Base-by-base conservation (phyloP, 1,284 basidiomycete genomes). In the Anthracocystis panici-leucophaei region DNA sequence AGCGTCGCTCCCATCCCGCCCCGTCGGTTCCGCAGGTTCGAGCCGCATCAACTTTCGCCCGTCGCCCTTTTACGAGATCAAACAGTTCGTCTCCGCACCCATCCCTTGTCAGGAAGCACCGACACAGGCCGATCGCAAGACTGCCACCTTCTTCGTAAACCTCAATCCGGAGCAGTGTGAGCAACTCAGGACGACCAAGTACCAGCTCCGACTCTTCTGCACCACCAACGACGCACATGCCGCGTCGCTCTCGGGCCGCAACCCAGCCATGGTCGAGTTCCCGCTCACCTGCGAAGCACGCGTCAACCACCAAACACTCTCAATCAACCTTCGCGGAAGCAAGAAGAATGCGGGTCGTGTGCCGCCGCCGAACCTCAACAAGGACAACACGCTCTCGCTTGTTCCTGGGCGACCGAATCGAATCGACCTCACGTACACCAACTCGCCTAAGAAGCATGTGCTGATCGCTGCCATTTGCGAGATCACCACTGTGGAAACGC, bases 311-410 rank as follows among this genome's bases (percentile, higher is more conserved):
- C 50, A 45, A 2, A 44, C 65, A 3, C 69, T 83, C 2, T 67
- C 76, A 3, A 70, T 57, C 27, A 84, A 77, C 35, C 67, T 84
- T 18, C 66, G 74, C 21, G 81, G 83, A 16, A 84, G 72, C 59
- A 83, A 82, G 61, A 84, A 84, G 65, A 60, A 73, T 23, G 53
- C 70, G 0, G 81, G 79, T 1, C 73, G 77, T 23, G 83, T 84
- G 2, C 72, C 81, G 9, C 80, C 82, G 11, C 83, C 83, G 6
- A 73, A 84, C 42, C 65, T 84, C 42, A 83, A 82, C 72, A 82
- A 82, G 57, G 76, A 82, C 50, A 65, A 62, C 12, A 46, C 20
- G 29, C 48, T 82, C 0, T 40, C 25, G 0, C n/a, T 80, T 2
- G 49, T 42, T n/a, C 52, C 52, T 0, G 65, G 65, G 3, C 63